Evolutionary conservation across 2,329 filamentous ascomycete genomes (phyloP), one percentile per base, ranked within the genome.

Genomic region (Cladosporium sphaerospermum): DNA sequence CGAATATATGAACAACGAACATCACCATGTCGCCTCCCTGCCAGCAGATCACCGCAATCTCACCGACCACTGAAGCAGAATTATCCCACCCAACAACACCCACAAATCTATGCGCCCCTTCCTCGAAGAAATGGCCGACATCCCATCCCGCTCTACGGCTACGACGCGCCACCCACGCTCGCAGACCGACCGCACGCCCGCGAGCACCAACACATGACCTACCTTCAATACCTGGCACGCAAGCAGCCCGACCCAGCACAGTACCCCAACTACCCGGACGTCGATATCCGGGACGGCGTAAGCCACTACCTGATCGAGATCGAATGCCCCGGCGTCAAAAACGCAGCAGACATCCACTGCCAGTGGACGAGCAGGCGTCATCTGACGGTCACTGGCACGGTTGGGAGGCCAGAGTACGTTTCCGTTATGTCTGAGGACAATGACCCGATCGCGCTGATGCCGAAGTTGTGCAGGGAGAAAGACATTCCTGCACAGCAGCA

Each of bases 241-340:
- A 42, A 43, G 13, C 55, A 55, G 14, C 52, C 56, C n/a, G 48
- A 56, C 32, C 57, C 42, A 9, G 42, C 47, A 34, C 36, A 23
- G 6, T 40, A 57, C 34, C 56, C 56, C 40, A 59, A 60, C 42
- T 40, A 54, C 37, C 56, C 55, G 5, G 58, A 60, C 46, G 53
- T 58, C 44, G 56, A 60, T 36, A 46, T 60, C 47, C 34, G 53
- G 34, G 58, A 60, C 47, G 43, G 32, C 9, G 34, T 39, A 10
- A 52, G 16, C 32, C 41, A 54, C 48, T 56, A 57, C 34, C 39
- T 53, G 13, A 52, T 58, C 44, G 55, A 57, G 8, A 32, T 59
- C 42, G 57, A 59, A 42, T 51, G 54, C 42, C 57, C 57, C 7
- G 57, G 57, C 50, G 41, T 57, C 52, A 57, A 57, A 36, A 45